Evolutionary conservation across 177 flowering plant species (phyloP).

Genomic region (Vitis hybrid): DNA sequence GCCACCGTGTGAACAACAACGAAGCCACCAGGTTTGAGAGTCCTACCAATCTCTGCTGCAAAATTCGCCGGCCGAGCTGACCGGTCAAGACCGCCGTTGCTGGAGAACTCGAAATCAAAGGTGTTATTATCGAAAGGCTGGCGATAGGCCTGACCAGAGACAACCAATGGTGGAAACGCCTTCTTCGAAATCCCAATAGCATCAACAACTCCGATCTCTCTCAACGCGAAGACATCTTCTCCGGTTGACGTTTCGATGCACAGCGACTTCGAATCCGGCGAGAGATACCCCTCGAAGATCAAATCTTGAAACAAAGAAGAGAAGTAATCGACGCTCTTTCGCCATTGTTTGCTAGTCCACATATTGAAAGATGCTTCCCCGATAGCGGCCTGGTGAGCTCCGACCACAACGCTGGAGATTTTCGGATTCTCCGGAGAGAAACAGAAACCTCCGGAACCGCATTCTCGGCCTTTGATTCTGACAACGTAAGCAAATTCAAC

Average conservation of each 20-base stretch:
- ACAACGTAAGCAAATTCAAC: conserved; percentile 6
- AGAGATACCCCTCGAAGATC: conserved; percentile 55
- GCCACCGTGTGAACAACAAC: conserved; percentile 63
- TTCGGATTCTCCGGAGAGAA: conserved; percentile 4
- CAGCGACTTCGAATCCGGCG: conserved; percentile 50
- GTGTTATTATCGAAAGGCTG: conserved; percentile 48
- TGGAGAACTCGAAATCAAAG: conserved; percentile 76
- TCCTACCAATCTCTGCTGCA: conserved; percentile 58
- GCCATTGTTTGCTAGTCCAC: too few relatives aligned
- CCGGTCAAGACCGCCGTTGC: conserved; percentile 41
- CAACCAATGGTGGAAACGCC: conserved; percentile 51
- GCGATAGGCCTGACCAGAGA: conserved; percentile 24
- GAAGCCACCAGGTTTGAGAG: conserved; percentile 78
- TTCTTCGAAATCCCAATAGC: conserved; percentile 63
- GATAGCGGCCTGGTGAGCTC: too few relatives aligned
- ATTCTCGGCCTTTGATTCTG: conserved; percentile 4
- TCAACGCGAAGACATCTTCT: conserved; percentile 61
- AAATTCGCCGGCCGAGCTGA: conserved; percentile 30
- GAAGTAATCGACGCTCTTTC: too few relatives aligned
- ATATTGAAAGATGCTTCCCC: too few relatives aligned
- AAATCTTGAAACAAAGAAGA: conserved; percentile 62
- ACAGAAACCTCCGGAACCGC: conserved; percentile 1
- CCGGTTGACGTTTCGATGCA: conserved; percentile 53
- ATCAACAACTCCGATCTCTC: conserved; percentile 62
- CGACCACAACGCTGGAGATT: too few relatives aligned